phyloP scores from a whole-genome alignment of 306 rosid species.

The Abrus pulchellus region DNA sequence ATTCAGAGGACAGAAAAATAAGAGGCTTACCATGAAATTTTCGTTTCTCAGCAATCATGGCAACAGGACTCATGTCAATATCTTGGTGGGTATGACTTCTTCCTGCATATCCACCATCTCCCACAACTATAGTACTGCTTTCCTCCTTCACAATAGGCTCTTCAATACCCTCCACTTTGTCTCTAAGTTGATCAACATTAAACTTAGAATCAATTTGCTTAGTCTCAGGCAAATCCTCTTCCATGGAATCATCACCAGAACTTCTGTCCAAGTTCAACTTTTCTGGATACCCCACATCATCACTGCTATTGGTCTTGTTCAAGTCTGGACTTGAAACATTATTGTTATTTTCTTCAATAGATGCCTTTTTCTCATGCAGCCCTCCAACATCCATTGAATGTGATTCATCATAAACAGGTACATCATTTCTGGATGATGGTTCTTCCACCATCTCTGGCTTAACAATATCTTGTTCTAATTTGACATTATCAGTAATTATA shows the following conservation, averaged over 20 bases:
- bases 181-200: constrained; percentile 64
- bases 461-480: constrained; percentile 94
- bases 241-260: constrained; percentile 99
- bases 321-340: constrained; percentile 60
- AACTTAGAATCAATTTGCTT: constrained; percentile 82
- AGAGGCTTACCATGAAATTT: constrained; percentile 76
- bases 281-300: constrained; percentile 85
- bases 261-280: constrained; percentile 95
- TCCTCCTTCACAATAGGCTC: constrained; percentile 65
- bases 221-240: constrained; percentile 88
- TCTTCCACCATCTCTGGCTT: constrained; percentile 97
- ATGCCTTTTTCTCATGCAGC: constrained; percentile 54
- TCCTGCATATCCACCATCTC: constrained; percentile 63
- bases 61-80: constrained; percentile 57
- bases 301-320: constrained; percentile 56
- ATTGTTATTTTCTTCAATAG: constrained; percentile 57
- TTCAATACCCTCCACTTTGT: constrained; percentile 61
- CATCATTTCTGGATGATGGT: constrained; percentile 85
- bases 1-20: constrained; percentile 5
- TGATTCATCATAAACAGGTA: constrained; percentile 78
- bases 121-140: constrained; percentile 53
- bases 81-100: constrained; percentile 62
- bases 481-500: constrained; percentile 98
- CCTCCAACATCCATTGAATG: constrained; percentile 73
- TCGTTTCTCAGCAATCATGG: constrained; percentile 71